Evolutionary conservation across 2,329 filamentous ascomycete genomes (phyloP).

Genomic region (Aspergillus puulaauensis): DNA sequence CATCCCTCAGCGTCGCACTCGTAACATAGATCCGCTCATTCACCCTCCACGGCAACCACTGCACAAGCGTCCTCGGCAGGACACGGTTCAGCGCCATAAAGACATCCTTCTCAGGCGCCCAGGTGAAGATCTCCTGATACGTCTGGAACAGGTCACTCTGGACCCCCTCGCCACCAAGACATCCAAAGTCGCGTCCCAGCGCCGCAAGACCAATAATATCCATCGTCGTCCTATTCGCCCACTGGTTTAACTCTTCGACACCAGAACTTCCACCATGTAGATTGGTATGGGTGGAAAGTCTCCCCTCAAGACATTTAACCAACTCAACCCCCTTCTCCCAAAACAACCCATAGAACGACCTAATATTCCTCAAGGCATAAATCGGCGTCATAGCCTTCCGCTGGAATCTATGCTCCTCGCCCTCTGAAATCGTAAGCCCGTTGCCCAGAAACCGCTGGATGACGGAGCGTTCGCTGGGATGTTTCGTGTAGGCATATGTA

Average conservation of each 20-base stretch:
- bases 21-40: background rate
- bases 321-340: background rate
- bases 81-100: background rate
- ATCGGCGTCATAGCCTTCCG: background rate
- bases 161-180: background rate
- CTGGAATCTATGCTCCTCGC: background rate
- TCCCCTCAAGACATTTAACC: background rate
- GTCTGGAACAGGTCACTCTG: background rate
- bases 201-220: constrained; percentile 7
- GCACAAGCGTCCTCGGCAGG: background rate
- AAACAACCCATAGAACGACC: background rate
- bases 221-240: background rate
- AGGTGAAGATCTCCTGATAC: background rate
- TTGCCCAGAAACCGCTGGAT: background rate
- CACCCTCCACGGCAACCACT: background rate
- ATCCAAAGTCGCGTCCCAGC: background rate
- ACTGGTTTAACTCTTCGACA: background rate
- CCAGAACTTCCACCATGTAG: too few relatives aligned
- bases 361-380: background rate
- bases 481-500: background rate
- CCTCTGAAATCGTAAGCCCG: background rate
- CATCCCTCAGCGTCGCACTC: background rate
- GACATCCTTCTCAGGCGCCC: background rate
- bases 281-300: too few relatives aligned
- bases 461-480: background rate